These are phyloP conservation scores for Alternaria sp. DNA, from an alignment of 2,329 filamentous ascomycete genomes.

Conservation along the genomic window DNA sequence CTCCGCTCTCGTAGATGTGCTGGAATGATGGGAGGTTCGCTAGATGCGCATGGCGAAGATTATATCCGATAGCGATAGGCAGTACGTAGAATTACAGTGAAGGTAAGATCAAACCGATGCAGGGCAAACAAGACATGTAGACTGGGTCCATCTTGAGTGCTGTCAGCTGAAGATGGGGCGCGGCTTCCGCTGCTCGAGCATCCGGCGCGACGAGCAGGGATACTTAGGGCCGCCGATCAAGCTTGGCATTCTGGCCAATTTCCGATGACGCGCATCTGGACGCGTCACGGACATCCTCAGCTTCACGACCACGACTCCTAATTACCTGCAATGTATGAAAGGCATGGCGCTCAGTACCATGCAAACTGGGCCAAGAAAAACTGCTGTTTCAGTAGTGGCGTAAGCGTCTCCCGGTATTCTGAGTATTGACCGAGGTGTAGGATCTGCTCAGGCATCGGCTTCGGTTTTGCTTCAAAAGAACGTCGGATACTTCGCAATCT, in stretches of 20 bases:
- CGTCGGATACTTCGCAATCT: not conserved
- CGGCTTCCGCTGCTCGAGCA: not conserved
- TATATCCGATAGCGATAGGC: not conserved
- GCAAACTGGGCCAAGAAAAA: not conserved
- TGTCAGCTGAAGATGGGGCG: not conserved
- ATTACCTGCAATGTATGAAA: not conserved
- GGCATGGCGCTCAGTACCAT: not conserved
- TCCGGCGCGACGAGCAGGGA: not conserved
- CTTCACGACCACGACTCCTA: not conserved
- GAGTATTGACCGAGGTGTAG: not conserved
- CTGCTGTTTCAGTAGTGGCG: not conserved
- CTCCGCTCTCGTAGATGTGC: not conserved
- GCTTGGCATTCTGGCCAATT: not conserved
- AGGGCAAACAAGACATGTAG: not conserved
- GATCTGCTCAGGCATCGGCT: not conserved
- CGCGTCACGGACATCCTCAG: not conserved
- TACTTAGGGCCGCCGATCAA: not conserved
- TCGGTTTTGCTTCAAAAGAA: not conserved
- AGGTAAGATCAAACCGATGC: not conserved
- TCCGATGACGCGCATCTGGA: not conserved
- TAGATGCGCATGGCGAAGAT: not conserved
- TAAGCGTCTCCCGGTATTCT: not conserved
- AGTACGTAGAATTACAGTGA: not conserved
- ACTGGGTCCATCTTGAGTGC: not conserved
- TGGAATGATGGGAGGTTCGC: not conserved